Conservation (phyloP, 352 stramenopile species). For the Pythium pyrilobum region DNA sequence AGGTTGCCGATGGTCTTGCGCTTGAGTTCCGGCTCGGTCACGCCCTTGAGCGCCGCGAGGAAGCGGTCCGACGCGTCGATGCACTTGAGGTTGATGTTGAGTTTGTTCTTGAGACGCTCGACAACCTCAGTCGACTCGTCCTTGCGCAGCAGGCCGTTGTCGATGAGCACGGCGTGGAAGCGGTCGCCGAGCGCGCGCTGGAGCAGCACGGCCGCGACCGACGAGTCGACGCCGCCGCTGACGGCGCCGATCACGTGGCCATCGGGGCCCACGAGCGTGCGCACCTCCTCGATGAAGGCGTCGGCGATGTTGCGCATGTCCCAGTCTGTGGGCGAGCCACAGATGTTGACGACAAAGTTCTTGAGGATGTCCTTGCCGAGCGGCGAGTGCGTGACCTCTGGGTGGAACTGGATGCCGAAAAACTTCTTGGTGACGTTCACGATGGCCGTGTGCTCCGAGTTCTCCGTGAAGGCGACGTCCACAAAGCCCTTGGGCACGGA, state of each 20-base stretch:
- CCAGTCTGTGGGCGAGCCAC: slow-evolving; percentile 94
- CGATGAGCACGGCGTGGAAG: slow-evolving; percentile 99
- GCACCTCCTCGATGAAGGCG: slow-evolving; percentile 87
- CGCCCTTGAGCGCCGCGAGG: slow-evolving; percentile 88
- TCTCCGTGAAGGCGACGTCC: slow-evolving; percentile 83
- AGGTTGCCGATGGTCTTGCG: slow-evolving; percentile 98
- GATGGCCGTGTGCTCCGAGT: slow-evolving; percentile 93
- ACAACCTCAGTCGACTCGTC: slow-evolving; percentile 94
- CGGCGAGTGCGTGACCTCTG: slow-evolving; percentile 96
- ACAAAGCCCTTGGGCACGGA: slow-evolving; percentile 91
- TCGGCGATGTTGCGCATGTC: slow-evolving; percentile 96
- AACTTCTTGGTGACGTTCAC: slow-evolving; percentile 92
- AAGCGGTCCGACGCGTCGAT: slow-evolving; percentile 97
- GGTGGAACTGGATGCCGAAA: slow-evolving; percentile 98
- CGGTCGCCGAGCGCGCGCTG: slow-evolving; percentile 95
- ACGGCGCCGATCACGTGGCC: slow-evolving; percentile 98
- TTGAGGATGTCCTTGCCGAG: slow-evolving; percentile 93
- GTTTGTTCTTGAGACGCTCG: slow-evolving; percentile 83
- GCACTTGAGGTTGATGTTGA: slow-evolving; percentile 96
- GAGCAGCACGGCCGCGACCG: slow-evolving; percentile 97
- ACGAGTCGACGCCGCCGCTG: slow-evolving; percentile 98
- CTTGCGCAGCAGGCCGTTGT: slow-evolving; percentile 97
- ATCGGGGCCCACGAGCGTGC: slow-evolving; percentile 89
- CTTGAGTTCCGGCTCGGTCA: slow-evolving; percentile 98
- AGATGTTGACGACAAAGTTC: slow-evolving; percentile 98